These are phyloP conservation scores for Saturnispora hagleri DNA, from an alignment of 805 yeast species.

Conservation along the genomic window DNA sequence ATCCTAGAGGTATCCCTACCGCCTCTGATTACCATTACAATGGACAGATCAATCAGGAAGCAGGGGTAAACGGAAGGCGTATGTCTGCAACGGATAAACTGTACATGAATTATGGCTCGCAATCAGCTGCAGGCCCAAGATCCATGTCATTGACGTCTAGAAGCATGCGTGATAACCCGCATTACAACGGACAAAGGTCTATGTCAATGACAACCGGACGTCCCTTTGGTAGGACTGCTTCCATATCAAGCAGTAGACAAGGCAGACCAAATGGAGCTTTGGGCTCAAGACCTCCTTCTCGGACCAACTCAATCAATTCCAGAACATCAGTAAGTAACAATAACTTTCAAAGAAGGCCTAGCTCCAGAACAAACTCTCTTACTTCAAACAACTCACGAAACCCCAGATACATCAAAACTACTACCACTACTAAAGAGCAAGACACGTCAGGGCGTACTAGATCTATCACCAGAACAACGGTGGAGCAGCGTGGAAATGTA, in stretches of 20 bases:
- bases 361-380: slow-evolving; percentile 23
- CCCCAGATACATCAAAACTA: slow-evolving; percentile 27
- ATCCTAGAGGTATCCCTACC: slow-evolving; percentile 7
- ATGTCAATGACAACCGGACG: slow-evolving; percentile 18
- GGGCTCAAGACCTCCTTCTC: slow-evolving; percentile 11
- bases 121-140: slow-evolving; percentile 11
- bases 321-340: neutral
- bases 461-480: slow-evolving; percentile 46
- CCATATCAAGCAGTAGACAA: neutral
- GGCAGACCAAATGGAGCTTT: neutral
- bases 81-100: slow-evolving; percentile 6
- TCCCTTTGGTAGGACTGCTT: neutral
- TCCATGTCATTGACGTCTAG: slow-evolving; percentile 28
- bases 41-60: neutral
- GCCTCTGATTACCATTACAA: slow-evolving; percentile 4
- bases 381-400: slow-evolving; percentile 24
- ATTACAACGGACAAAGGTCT: slow-evolving; percentile 8
- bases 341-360: neutral
- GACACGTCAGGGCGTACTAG: slow-evolving; percentile 44
- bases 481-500: slow-evolving; percentile 39
- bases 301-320: slow-evolving; percentile 18
- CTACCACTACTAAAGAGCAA: slow-evolving; percentile 37
- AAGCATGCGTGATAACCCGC: slow-evolving; percentile 16
- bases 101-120: slow-evolving; percentile 1
- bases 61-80: neutral